Conservation (phyloP, 2,329 filamentous ascomycete species). For the Cordyceps cicadae region DNA sequence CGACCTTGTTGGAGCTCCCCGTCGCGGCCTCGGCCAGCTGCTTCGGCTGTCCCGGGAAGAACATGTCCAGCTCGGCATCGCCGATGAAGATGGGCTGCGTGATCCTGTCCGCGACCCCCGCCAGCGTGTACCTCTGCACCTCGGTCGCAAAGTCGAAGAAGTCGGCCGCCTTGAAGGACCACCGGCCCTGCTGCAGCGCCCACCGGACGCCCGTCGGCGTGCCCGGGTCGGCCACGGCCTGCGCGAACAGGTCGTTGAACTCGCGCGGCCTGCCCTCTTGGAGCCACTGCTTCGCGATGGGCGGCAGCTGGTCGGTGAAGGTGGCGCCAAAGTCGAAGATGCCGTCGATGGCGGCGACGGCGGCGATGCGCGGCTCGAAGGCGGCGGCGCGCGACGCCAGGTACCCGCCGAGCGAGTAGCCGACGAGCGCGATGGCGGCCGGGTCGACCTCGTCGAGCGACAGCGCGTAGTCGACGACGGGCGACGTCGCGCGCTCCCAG, state of each 20-base stretch:
- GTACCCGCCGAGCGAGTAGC: conserved; percentile 34
- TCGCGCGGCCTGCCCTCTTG: conserved; percentile 13
- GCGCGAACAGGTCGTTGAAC: conserved; percentile 16
- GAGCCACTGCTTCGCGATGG: conserved; percentile 9
- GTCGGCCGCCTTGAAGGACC: conserved; percentile 20
- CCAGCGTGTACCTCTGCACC: conserved; percentile 14
- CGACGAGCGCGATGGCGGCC: conserved; percentile 27
- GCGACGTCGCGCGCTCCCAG: conserved; percentile 34
- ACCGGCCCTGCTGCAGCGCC: conserved; percentile 20
- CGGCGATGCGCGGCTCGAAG: conserved; percentile 35
- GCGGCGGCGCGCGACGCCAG: conserved; percentile 33
- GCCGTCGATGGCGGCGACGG: conserved; percentile 32
- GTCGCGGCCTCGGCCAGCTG: background rate
- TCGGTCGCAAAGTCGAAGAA: conserved; percentile 17
- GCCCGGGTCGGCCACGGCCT: background rate
- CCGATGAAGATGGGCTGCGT: conserved; percentile 18
- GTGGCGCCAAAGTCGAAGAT: conserved; percentile 24
- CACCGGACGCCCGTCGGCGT: conserved; percentile 16
- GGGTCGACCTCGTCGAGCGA: conserved; percentile 21
- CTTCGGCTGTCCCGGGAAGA: conserved; percentile 13
- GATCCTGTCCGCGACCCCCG: conserved; percentile 16
- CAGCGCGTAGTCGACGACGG: conserved; percentile 31
- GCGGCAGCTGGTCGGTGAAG: conserved; percentile 9
- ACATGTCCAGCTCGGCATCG: conserved; percentile 17
- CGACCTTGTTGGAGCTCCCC: conserved; percentile 3